phyloP scores from a whole-genome alignment of 208 protist genomes.

The Herpetomonas muscarum region DNA sequence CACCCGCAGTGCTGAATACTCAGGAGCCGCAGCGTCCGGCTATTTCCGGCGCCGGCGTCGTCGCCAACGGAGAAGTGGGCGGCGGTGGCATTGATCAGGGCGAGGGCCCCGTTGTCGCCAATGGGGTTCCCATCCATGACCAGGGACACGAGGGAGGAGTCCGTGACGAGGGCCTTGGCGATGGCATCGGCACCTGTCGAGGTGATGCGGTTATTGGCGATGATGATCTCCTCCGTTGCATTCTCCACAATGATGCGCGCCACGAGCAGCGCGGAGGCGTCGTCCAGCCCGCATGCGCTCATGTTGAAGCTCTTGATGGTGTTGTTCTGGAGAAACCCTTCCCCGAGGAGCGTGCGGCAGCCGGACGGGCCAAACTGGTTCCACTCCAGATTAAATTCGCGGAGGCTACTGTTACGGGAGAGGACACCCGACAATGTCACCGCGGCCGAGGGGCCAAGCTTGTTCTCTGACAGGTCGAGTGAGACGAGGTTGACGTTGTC shows the following conservation, averaged over 20 bases:
- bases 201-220: conserved; percentile 87
- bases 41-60: conserved; percentile 13
- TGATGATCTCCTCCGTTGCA: conserved; percentile 83
- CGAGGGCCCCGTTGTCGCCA: conserved; percentile 59
- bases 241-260: conserved; percentile 82
- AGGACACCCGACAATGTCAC: conserved; percentile 69
- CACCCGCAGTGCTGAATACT: conserved; percentile 76
- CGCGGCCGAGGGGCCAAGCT: conserved; percentile 72
- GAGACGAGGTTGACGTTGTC: conserved; percentile 75
- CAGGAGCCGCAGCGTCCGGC: conserved; percentile 44
- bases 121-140: conserved; percentile 85
- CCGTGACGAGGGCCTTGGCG: conserved; percentile 62
- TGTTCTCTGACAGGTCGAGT: conserved; percentile 89
- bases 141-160: conserved; percentile 65
- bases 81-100: conserved; percentile 35
- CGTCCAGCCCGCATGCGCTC: conserved; percentile 74
- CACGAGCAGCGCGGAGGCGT: conserved; percentile 59
- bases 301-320: conserved; percentile 88
- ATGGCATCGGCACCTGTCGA: conserved; percentile 67
- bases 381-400: conserved; percentile 86
- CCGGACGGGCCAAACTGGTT: conserved; percentile 75
- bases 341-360: conserved; percentile 47
- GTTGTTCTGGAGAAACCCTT: conserved; percentile 85
- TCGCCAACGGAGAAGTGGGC: not conserved
- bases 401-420: conserved; percentile 76